phyloP scores from a whole-genome alignment of 495 filamentous ascomycete genomes.

The Pseudevernia furfuracea region DNA sequence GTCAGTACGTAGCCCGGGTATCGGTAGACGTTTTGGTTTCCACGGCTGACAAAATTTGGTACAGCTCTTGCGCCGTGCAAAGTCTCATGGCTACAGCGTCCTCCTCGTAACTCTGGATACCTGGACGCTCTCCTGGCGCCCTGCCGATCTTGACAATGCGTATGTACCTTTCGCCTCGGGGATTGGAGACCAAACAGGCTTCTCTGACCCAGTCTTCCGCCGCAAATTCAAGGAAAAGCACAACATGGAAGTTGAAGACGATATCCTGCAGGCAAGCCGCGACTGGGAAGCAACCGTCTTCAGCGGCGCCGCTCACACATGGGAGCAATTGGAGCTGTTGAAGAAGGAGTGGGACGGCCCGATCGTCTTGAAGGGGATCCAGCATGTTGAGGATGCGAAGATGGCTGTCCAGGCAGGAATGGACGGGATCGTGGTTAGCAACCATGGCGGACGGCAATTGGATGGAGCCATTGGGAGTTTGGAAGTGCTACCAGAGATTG shows the following conservation, averaged over 20 bases:
- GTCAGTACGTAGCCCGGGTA: conserved; percentile 26
- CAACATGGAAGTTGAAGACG: conserved; percentile 43
- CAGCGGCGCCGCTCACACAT: conserved; percentile 44
- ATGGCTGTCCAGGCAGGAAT: conserved; percentile 47
- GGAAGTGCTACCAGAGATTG: conserved; percentile 50
- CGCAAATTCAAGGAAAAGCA: conserved; percentile 43
- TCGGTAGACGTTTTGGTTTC: neutral
- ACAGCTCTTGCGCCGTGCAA: conserved; percentile 51
- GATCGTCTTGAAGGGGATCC: conserved; percentile 50
- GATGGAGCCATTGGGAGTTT: conserved; percentile 55
- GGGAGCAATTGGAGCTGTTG: conserved; percentile 51
- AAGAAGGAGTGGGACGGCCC: conserved; percentile 54
- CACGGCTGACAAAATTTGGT: neutral
- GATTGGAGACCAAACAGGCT: conserved; percentile 38
- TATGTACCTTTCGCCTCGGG: conserved; percentile 46
- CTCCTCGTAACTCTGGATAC: conserved; percentile 60
- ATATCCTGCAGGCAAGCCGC: conserved; percentile 37
- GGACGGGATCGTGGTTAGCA: conserved; percentile 51
- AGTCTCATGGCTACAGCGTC: conserved; percentile 47
- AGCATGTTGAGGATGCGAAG: conserved; percentile 46
- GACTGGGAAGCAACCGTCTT: conserved; percentile 47
- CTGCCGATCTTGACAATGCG: conserved; percentile 55
- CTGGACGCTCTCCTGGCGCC: conserved; percentile 52
- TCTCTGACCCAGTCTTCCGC: conserved; percentile 57
- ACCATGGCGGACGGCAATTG: conserved; percentile 56